These are phyloP conservation scores for Hymenoscyphus fraxineus DNA, from an alignment of 2,329 filamentous ascomycete species.

Conservation along the genomic window DNA sequence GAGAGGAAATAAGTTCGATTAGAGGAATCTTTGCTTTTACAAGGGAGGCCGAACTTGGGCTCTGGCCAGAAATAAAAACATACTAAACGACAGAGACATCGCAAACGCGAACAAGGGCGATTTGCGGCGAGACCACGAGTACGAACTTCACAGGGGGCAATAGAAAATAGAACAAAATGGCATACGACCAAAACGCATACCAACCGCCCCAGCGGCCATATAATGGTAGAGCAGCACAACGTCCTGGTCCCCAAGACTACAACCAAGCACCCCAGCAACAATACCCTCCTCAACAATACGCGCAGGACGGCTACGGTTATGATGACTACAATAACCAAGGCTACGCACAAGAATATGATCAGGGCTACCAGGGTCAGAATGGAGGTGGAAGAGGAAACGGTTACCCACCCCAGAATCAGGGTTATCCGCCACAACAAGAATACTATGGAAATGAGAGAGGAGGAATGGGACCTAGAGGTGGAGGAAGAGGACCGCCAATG, in stretches of 20 bases:
- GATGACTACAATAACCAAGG: constrained; percentile 27
- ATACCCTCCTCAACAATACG: constrained; percentile 53
- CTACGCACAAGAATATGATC: constrained; percentile 29
- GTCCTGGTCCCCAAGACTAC: constrained; percentile 29
- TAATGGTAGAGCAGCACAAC: constrained; percentile 29
- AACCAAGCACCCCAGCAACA: constrained; percentile 39
- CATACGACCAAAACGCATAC: constrained; percentile 33
- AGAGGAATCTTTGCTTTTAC: background rate
- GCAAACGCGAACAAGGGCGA: background rate
- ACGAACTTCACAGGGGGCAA: background rate
- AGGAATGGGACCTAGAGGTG: constrained; percentile 22
- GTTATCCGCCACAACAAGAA: constrained; percentile 30
- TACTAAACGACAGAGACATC: background rate
- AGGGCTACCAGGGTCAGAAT: constrained; percentile 29
- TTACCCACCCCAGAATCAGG: constrained; percentile 30
- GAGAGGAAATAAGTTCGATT: background rate
- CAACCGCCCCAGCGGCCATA: constrained; percentile 32
- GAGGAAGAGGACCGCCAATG: constrained; percentile 28
- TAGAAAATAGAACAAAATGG: constrained; percentile 25
- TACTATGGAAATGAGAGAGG: constrained; percentile 30
- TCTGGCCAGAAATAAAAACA: background rate
- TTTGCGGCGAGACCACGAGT: background rate
- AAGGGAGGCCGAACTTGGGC: background rate
- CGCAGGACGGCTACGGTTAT: constrained; percentile 32
- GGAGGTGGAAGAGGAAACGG: constrained; percentile 29